Conservation (phyloP, 164 flowering plant genomes). For the Stephania yunnanensis region DNA sequence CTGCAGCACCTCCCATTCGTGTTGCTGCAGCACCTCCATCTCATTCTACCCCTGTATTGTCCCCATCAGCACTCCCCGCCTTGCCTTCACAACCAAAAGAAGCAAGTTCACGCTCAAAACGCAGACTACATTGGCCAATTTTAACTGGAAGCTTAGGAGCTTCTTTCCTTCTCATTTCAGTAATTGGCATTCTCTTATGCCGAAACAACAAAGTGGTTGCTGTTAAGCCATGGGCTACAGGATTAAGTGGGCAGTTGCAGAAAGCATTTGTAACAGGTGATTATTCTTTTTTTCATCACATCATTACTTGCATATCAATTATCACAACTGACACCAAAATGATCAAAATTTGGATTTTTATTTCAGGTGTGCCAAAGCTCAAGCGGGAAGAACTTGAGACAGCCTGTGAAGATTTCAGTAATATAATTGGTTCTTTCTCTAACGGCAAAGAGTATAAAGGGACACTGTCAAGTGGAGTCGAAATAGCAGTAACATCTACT, state of each 20-base stretch:
- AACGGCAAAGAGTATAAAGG: constrained; percentile 68
- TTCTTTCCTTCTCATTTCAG: constrained; percentile 24
- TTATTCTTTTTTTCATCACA: constrained; percentile 9
- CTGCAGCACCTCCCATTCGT: constrained; percentile 7
- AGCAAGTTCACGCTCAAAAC: constrained; percentile 1
- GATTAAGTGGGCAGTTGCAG: constrained; percentile 89
- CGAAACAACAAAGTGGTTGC: constrained; percentile 41
- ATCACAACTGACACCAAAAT: too few relatives aligned
- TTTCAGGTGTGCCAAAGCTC: constrained; percentile 72
- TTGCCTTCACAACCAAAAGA: constrained; percentile 1
- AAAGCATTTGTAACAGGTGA: constrained; percentile 81
- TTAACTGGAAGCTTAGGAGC: constrained; percentile 36
- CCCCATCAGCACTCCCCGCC: constrained; percentile 8
- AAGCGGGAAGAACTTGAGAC: constrained; percentile 61
- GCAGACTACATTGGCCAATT: constrained; percentile 14
- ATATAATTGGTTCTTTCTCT: constrained; percentile 52
- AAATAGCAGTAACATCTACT: constrained; percentile 59
- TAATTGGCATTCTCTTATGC: constrained; percentile 30
- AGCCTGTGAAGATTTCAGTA: constrained; percentile 91
- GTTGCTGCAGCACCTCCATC: constrained; percentile 8
- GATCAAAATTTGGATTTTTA: neutral
- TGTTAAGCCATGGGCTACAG: constrained; percentile 82
- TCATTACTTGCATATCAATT: neutral
- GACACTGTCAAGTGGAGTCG: constrained; percentile 80
- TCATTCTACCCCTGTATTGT: constrained; percentile 5